phyloP scores from a whole-genome alignment of 2,329 filamentous ascomycete genomes.

The Bipolaris victoriae region DNA sequence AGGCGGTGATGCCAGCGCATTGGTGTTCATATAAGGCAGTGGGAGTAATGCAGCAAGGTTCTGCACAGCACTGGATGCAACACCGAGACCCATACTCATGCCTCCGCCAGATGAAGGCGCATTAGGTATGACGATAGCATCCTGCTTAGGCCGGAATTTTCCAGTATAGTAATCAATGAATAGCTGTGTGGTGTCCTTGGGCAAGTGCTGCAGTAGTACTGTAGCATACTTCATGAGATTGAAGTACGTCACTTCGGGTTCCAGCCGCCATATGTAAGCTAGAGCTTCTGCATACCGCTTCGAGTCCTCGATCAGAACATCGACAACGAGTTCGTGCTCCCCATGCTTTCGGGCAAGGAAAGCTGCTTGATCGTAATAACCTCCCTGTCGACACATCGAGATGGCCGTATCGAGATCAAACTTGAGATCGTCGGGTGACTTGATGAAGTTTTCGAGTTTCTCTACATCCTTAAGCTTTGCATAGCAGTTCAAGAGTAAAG shows the following conservation, averaged over 20 bases:
- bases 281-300: slow-evolving; percentile 88
- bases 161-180: slow-evolving; percentile 97
- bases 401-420: slow-evolving; percentile 98
- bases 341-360: slow-evolving; percentile 94
- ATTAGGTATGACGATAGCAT: slow-evolving; percentile 60
- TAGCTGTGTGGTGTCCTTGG: slow-evolving; percentile 78
- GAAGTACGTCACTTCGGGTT: slow-evolving; percentile 78
- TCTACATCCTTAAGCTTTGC: slow-evolving; percentile 97
- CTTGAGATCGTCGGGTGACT: slow-evolving; percentile 89
- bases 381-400: slow-evolving; percentile 94
- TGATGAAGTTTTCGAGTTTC: slow-evolving; percentile 96
- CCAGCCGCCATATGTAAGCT: slow-evolving; percentile 87
- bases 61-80: slow-evolving; percentile 77
- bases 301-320: slow-evolving; percentile 94
- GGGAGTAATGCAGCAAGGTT: slow-evolving; percentile 85
- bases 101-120: slow-evolving; percentile 53
- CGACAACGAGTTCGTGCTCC: slow-evolving; percentile 91
- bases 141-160: slow-evolving; percentile 75
- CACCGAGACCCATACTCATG: slow-evolving; percentile 48
- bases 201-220: slow-evolving; percentile 85
- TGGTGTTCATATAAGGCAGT: slow-evolving; percentile 80
- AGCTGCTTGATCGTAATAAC: slow-evolving; percentile 95
- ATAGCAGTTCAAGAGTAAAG: slow-evolving; percentile 92
- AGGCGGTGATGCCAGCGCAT: slow-evolving; percentile 61
- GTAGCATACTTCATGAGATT: slow-evolving; percentile 96